Evolutionary conservation across 1,284 basidiomycete genomes (phyloP).

Genomic region (Ganoderma resinaceum): DNA sequence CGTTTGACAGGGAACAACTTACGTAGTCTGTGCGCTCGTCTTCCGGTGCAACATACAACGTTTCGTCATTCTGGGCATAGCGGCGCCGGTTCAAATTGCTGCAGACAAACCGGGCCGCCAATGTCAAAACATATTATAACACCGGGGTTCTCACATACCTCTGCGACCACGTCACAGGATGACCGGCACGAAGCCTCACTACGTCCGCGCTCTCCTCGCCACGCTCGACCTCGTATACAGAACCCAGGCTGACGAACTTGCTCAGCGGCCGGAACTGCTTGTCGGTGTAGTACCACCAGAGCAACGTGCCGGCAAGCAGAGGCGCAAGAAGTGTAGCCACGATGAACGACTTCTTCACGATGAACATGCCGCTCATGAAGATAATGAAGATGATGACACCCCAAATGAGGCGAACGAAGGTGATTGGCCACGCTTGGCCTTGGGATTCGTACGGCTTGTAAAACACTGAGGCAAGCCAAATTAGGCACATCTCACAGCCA

Average conservation of each 20-base stretch:
- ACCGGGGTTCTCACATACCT: slow-evolving; percentile 53
- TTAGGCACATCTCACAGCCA: background rate
- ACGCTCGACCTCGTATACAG: slow-evolving; percentile 86
- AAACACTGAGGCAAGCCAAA: slow-evolving; percentile 63
- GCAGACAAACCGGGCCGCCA: slow-evolving; percentile 10
- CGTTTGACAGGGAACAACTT: slow-evolving; percentile 34
- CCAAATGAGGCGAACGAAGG: slow-evolving; percentile 88
- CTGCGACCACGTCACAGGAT: slow-evolving; percentile 86
- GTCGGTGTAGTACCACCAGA: slow-evolving; percentile 84
- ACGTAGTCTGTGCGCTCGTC: slow-evolving; percentile 92
- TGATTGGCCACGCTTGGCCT: slow-evolving; percentile 95
- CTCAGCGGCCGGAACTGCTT: slow-evolving; percentile 80
- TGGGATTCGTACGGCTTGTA: slow-evolving; percentile 94
- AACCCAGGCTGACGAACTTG: slow-evolving; percentile 84
- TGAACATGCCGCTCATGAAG: slow-evolving; percentile 96
- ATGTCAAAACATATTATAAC: slow-evolving; percentile 24
- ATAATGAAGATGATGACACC: slow-evolving; percentile 87
- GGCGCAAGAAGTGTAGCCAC: slow-evolving; percentile 83
- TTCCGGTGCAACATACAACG: slow-evolving; percentile 91
- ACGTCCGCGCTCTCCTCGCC: slow-evolving; percentile 86
- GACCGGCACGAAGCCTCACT: slow-evolving; percentile 72
- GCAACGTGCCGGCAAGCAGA: slow-evolving; percentile 76
- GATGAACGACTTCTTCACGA: slow-evolving; percentile 79
- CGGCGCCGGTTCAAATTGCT: slow-evolving; percentile 85
- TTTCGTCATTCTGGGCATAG: slow-evolving; percentile 94